Base-by-base conservation (phyloP, 2,329 filamentous ascomycete genomes). In the Nemania sp. region DNA sequence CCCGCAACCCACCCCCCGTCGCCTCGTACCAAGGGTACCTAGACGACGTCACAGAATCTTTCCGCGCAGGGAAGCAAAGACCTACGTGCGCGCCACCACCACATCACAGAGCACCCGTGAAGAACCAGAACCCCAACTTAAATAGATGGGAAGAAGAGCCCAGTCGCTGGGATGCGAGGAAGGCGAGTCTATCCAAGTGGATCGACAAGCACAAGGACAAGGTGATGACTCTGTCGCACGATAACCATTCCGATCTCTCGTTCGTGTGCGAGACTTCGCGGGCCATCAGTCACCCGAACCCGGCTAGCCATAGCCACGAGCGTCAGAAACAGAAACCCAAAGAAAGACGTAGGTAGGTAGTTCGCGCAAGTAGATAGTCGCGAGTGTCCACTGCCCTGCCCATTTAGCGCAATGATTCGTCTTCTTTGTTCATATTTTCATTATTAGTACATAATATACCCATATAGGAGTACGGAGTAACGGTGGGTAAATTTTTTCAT, bases 231-330 rank as follows among this genome's bases (percentile, higher is more conserved):
- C 12, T 12, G 12, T 12, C 11, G 3, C 3, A 15, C 6, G 49
- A 56, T 19, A 15, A 52, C 3, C 36, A 36, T 15, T 62, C 57
- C 1, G 57, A 63, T 19, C 14, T 52, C 3, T 62, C 60, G 3
- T 63, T 63, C 26, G 49, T 53, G 3, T 63, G 61, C 37, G 3
- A 31, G 34, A 53, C 45, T 17, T 41, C 50, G 9, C 51, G 24
- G 20, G 24, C n/a, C 8, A 42, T 56, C 15, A 52, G 43, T 23
- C n/a, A n/a, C n/a, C n/a, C n/a, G n/a, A n/a, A n/a, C n/a, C n/a
- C n/a, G n/a, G n/a, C n/a, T n/a, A n/a, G 40, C 33, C 28, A 36
- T 53, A 5, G 9, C n/a, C 3, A 31, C 9, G 11, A 31, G 28
- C 28, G n/a, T 3, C 5, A 31, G 28, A 31, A 9, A 31, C 28